Evolutionary conservation across 345 rosid species (phyloP), one percentile per base, ranked within the genome.

Genomic region (Melaleuca alternifolia): DNA sequence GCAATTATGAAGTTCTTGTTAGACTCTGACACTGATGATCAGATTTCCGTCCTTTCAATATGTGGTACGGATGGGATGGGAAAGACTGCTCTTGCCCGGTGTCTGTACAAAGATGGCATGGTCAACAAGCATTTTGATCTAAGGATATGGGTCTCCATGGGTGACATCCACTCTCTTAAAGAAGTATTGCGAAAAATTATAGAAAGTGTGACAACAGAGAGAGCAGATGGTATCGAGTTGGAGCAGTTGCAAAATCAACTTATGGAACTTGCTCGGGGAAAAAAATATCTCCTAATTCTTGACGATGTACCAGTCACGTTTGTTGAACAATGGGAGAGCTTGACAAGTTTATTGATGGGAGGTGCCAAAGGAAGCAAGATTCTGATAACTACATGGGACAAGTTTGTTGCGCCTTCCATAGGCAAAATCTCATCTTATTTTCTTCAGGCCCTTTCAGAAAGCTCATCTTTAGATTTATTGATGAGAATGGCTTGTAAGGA

Each of bases 31-130:
- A 7, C 3, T 10, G 57, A 48, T 14, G 82, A 56, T 0, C 23
- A 50, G 56, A 77, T 84, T 48, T 52, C 81, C 3, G 85, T 85
- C 46, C 23, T 89, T 9, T 75, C 87, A 5, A 62, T 89, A 16
- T 77, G 54, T n/a, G 90, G 88, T 3, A 52, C 82, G 24, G 87
- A 76, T 1, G 88, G 86, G 15, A 0, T 88, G 2, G 90, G 90
- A 28, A 88, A 86, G 65, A 86, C 90, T 0, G 65, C 87, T 13
- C 65, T 88, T 13, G 87, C 88, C 48, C 88, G 54, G 20, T 23
- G 82, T 30, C 56, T 62, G 2, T 88, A 41, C 21, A 81, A 62
- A 7, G 61, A 85, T 50, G 87, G 62, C 41, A 46, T 7, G 24
- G 52, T 86, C 30, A 16, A 28, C 5, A 11, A 6, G 51, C n/a